Conservation (phyloP, 306 rosid species). For the Cicer yamashitae region DNA sequence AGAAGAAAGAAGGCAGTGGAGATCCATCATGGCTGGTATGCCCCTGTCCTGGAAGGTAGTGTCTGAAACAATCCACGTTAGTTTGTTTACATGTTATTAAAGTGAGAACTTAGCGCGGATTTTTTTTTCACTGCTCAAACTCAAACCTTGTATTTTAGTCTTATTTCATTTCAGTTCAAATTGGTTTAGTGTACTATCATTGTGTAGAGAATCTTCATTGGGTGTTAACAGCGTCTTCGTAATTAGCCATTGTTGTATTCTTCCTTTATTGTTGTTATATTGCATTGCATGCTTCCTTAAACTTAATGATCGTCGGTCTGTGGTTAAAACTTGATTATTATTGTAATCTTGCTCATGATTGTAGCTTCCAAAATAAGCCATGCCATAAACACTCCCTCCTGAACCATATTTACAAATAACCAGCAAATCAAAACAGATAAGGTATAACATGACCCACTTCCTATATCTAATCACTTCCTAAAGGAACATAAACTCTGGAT, state of each 20-base stretch:
- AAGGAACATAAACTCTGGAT: too few species aligned
- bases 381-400: not conserved
- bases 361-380: constrained; percentile 6
- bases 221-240: constrained; percentile 30
- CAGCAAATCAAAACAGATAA: not conserved
- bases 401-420: not conserved
- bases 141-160: constrained; percentile 45
- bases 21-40: constrained; percentile 95
- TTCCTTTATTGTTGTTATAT: not conserved
- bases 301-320: not conserved
- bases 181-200: constrained; percentile 39
- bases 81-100: constrained; percentile 34
- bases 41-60: constrained; percentile 58
- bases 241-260: constrained; percentile 26
- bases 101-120: constrained; percentile 35
- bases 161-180: constrained; percentile 38
- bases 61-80: constrained; percentile 49
- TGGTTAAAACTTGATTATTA: not conserved
- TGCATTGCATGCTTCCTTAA: constrained; percentile 21
- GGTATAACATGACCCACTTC: not conserved
- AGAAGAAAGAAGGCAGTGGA: constrained; percentile 90
- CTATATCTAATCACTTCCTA: too few species aligned
- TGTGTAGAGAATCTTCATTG: constrained; percentile 35
- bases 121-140: constrained; percentile 36
- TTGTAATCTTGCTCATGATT: constrained; percentile 20